Conservation (phyloP, 1,284 basidiomycete species). For the Melampsora americana region DNA sequence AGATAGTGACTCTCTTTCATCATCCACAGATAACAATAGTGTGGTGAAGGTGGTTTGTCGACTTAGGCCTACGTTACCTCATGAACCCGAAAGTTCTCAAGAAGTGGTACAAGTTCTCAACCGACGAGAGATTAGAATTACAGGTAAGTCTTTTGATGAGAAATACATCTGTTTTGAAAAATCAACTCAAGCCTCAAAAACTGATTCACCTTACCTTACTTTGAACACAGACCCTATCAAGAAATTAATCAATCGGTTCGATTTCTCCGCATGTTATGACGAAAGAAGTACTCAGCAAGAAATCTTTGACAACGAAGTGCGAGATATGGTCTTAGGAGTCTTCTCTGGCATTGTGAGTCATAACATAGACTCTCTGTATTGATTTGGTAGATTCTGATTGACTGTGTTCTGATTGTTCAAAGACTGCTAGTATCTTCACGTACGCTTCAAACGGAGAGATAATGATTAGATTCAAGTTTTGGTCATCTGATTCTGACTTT, state of each 20-base stretch:
- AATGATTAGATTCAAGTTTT: not conserved
- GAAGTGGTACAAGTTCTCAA: slow-evolving; percentile 31
- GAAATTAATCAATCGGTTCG: slow-evolving; percentile 34
- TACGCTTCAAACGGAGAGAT: not conserved
- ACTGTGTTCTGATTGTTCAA: not conserved
- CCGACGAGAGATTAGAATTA: slow-evolving; percentile 17
- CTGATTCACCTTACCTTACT: not conserved
- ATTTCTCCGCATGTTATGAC: slow-evolving; percentile 38
- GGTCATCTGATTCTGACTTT: not conserved
- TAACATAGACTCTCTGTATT: no score
- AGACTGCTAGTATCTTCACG: slow-evolving; percentile 41
- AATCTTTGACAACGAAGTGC: slow-evolving; percentile 21
- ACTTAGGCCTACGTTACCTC: slow-evolving; percentile 18
- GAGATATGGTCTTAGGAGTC: slow-evolving; percentile 15
- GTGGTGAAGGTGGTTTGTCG: slow-evolving; percentile 39
- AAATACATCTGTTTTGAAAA: no score
- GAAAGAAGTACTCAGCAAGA: slow-evolving; percentile 28
- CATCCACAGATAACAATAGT: not conserved
- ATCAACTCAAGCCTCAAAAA: no score
- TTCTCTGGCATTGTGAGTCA: slow-evolving; percentile 33
- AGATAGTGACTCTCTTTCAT: no score
- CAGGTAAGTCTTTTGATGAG: slow-evolving; percentile 7
- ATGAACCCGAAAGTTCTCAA: slow-evolving; percentile 13
- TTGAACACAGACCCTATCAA: slow-evolving; percentile 20
- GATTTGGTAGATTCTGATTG: not conserved